Percentiles rank a stretch among this genome's conserved stretches.
These are phyloP conservation scores for Colletotrichum lupini DNA, from an alignment of 2,329 filamentous ascomycete species.

Conservation along the genomic window DNA sequence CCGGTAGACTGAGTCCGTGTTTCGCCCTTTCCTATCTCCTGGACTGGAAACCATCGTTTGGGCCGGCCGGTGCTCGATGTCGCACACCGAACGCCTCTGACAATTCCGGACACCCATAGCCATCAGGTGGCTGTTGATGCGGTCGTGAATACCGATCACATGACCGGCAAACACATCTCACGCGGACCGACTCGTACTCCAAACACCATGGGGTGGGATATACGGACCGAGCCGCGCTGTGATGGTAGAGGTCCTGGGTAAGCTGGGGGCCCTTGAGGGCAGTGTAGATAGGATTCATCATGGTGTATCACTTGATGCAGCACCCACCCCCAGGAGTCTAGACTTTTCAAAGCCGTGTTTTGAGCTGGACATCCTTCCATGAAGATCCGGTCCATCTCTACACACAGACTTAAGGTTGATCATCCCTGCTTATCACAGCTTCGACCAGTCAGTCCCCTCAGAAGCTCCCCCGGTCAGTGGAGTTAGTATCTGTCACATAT, in stretches of 20 bases:
- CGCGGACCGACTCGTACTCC: background rate
- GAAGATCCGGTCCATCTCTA: background rate
- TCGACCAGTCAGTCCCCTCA: background rate
- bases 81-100: conserved; percentile 16
- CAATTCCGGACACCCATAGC: background rate
- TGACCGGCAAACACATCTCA: conserved; percentile 12
- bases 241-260: background rate
- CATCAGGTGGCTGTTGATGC: conserved; percentile 22
- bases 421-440: conserved; percentile 5
- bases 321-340: background rate
- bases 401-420: background rate
- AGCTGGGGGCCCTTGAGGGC: background rate
- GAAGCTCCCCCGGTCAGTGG: background rate
- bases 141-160: conserved; percentile 30
- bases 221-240: conserved; percentile 18
- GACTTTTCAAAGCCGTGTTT: background rate
- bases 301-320: background rate
- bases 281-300: conserved; percentile 1
- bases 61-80: conserved; percentile 5
- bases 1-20: conserved; percentile 7
- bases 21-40: conserved; percentile 10
- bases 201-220: conserved; percentile 8
- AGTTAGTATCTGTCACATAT: background rate
- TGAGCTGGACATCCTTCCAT: background rate
- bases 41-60: conserved; percentile 8